These are phyloP conservation scores for Ceratocystis lukuohia DNA, from an alignment of 2,329 filamentous ascomycete species.

Conservation along the genomic window DNA sequence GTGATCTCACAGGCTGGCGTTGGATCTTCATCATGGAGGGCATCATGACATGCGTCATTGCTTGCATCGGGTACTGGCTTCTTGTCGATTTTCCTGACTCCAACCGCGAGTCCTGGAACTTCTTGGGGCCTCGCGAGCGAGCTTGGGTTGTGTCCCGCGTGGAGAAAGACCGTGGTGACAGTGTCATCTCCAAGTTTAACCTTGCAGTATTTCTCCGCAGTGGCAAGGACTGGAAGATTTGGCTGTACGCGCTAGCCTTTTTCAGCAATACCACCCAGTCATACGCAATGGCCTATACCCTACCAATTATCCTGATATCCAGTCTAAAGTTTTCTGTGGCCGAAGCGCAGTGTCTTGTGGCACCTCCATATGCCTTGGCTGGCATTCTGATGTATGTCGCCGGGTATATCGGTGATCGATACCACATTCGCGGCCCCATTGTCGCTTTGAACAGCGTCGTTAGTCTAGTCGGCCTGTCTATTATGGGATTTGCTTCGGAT, in stretches of 20 bases:
- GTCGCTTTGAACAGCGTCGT: constrained; percentile 53
- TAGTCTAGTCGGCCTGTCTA: constrained; percentile 53
- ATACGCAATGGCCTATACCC: constrained; percentile 66
- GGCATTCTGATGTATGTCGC: constrained; percentile 47
- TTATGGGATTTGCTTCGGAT: constrained; percentile 41
- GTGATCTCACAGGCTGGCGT: constrained; percentile 45
- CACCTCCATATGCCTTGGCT: constrained; percentile 54
- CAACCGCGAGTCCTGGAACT: constrained; percentile 36
- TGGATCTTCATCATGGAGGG: constrained; percentile 53
- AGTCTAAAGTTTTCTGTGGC: constrained; percentile 53
- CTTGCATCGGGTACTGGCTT: constrained; percentile 39
- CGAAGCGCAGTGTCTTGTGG: constrained; percentile 54
- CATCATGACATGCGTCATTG: constrained; percentile 41
- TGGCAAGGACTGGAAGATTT: constrained; percentile 43
- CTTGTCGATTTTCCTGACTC: constrained; percentile 53
- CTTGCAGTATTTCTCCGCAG: constrained; percentile 34
- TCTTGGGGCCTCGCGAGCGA: constrained; percentile 39
- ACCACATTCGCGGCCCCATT: constrained; percentile 51
- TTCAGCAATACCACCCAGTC: constrained; percentile 56
- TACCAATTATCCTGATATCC: constrained; percentile 56
- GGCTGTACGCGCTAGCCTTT: constrained; percentile 47
- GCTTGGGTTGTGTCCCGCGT: constrained; percentile 42
- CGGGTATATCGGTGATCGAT: constrained; percentile 54
- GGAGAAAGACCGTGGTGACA: constrained; percentile 44
- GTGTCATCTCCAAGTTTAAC: constrained; percentile 40